phyloP scores from a whole-genome alignment of 208 protist species.

The Acanthamoeba culbertsoni region DNA sequence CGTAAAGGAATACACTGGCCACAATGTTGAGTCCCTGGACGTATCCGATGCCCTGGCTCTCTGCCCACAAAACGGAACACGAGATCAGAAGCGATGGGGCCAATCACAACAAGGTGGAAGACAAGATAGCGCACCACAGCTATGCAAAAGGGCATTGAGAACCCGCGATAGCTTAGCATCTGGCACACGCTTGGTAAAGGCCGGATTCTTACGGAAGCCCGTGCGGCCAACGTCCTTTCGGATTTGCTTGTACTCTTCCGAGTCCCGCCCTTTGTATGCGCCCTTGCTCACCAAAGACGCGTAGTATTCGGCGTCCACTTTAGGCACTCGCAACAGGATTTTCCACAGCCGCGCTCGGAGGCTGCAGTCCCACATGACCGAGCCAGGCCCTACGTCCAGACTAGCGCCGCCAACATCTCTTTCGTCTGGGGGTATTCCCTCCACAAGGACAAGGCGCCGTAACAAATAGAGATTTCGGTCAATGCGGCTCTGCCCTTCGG shows the following conservation, averaged over 20 bases:
- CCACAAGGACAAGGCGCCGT: conserved; percentile 60
- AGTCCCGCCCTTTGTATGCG: conserved; percentile 11
- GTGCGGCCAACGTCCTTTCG: conserved; percentile 72
- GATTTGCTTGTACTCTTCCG: conserved; percentile 1
- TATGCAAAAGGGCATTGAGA: too few relatives aligned
- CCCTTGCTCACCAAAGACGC: conserved; percentile 64
- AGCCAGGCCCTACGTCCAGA: not conserved
- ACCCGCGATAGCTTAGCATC: too few relatives aligned
- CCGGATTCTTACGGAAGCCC: too few relatives aligned
- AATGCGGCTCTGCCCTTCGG: not conserved
- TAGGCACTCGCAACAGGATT: conserved; percentile 73
- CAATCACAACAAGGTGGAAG: too few relatives aligned
- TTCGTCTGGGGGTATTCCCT: too few relatives aligned
- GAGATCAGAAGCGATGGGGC: not conserved
- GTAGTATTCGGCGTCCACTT: conserved; percentile 65
- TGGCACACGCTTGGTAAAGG: too few relatives aligned
- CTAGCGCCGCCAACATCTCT: not conserved
- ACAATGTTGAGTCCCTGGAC: conserved; percentile 82
- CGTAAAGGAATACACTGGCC: conserved; percentile 79
- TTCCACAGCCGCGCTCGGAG: conserved; percentile 79
- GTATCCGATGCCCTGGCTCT: too few relatives aligned
- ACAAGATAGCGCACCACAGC: conserved; percentile 66
- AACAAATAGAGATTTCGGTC: conserved; percentile 64
- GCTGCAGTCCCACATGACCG: conserved; percentile 47
- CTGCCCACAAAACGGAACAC: not conserved